Conservation (phyloP, 139 green algal genomes). For the Gonium pectorale region DNA sequence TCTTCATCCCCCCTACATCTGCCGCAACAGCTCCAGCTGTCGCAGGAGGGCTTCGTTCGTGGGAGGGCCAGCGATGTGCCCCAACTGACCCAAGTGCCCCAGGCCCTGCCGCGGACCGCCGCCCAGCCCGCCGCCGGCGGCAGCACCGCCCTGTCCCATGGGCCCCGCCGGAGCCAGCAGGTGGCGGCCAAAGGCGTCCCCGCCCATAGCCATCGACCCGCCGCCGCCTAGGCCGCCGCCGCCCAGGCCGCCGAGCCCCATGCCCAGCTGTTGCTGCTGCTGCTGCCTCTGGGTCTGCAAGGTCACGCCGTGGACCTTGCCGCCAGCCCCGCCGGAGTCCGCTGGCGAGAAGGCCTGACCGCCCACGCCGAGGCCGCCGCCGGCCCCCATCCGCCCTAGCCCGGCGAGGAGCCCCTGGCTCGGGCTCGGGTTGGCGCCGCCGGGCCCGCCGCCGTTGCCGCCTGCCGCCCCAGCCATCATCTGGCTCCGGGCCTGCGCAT, state of each 20-base stretch:
- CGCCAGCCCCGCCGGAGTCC: too few relatives aligned
- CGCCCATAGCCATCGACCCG: background rate
- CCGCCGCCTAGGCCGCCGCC: background rate
- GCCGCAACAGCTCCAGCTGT: constrained; percentile 33
- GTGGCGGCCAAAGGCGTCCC: background rate
- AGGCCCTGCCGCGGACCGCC: background rate
- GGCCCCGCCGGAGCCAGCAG: background rate
- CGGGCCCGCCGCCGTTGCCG: background rate
- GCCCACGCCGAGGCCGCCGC: background rate
- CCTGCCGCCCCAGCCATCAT: background rate
- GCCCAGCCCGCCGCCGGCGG: background rate
- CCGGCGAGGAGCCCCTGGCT: constrained; percentile 3
- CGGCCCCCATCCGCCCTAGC: background rate
- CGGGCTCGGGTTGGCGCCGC: background rate
- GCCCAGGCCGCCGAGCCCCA: background rate
- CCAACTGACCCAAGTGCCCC: background rate
- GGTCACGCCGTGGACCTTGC: too few relatives aligned
- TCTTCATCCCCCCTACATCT: constrained; percentile 30
- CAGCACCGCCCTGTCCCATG: too few relatives aligned
- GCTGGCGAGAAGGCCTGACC: too few relatives aligned
- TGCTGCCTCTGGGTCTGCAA: background rate
- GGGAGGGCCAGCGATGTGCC: constrained; percentile 17
- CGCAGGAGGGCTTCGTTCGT: constrained; percentile 23
- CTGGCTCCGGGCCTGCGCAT: constrained; percentile 15
- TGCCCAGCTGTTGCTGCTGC: background rate